Evolutionary conservation across 805 yeast genomes (phyloP).

Genomic region (Suhomyces xylopsoci): DNA sequence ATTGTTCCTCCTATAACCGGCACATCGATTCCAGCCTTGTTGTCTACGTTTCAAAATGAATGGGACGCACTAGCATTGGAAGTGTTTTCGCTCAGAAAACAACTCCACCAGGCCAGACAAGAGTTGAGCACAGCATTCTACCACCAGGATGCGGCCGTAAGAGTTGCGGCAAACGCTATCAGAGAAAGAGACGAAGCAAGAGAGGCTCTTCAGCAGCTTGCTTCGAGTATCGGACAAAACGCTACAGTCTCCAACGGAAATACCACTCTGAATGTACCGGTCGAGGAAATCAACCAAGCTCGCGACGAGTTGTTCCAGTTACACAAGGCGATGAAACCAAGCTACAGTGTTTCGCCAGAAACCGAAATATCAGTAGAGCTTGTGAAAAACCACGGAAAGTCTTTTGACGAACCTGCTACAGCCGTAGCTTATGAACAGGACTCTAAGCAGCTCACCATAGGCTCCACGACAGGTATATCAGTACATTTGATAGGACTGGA

Average conservation of each 20-base stretch:
- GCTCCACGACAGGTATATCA: constrained; percentile 10
- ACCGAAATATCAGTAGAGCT: neutral
- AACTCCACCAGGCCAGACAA: constrained; percentile 59
- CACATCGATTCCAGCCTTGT: constrained; percentile 74
- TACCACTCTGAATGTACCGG: constrained; percentile 12
- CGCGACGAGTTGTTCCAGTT: constrained; percentile 31
- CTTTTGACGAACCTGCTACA: neutral
- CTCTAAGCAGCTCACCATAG: constrained; percentile 13
- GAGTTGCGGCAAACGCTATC: constrained; percentile 76
- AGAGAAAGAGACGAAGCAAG: constrained; percentile 74
- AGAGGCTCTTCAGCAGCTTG: constrained; percentile 57
- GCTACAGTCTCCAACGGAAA: neutral
- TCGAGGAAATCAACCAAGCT: constrained; percentile 23
- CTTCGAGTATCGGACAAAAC: constrained; percentile 33
- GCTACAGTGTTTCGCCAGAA: constrained; percentile 1
- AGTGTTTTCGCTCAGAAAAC: constrained; percentile 70
- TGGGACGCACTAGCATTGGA: constrained; percentile 89
- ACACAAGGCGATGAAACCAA: constrained; percentile 34
- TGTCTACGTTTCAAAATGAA: constrained; percentile 77
- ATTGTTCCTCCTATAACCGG: constrained; percentile 42
- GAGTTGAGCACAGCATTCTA: constrained; percentile 77
- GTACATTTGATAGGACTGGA: neutral
- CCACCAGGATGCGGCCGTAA: constrained; percentile 84
- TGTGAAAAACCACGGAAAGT: neutral
- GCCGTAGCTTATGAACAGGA: neutral